These are phyloP conservation scores for Tubosaeta sp. DNA, from an alignment of 768 basidiomycete genomes.

Conservation along the genomic window DNA sequence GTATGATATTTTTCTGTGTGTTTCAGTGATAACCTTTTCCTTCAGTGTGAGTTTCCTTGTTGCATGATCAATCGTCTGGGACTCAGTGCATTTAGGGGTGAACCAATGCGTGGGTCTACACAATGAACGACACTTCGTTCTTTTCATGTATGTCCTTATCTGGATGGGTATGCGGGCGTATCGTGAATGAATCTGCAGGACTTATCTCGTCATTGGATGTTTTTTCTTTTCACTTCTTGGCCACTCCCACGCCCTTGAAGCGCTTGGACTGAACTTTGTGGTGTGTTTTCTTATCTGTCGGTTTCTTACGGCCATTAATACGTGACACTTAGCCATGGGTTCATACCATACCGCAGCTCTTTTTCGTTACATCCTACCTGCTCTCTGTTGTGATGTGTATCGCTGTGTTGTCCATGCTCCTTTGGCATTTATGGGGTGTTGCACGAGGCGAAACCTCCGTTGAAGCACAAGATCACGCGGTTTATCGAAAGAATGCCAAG, in stretches of 20 bases:
- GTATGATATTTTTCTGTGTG: constrained; percentile 29
- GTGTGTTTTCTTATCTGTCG: constrained; percentile 30
- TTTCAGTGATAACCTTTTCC: neutral
- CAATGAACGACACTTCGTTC: constrained; percentile 93
- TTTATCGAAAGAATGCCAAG: constrained; percentile 68
- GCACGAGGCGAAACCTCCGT: constrained; percentile 80
- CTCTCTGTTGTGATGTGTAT: constrained; percentile 71
- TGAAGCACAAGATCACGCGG: constrained; percentile 82
- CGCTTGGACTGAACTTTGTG: constrained; percentile 49
- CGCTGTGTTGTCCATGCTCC: constrained; percentile 67
- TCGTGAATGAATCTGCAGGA: constrained; percentile 40
- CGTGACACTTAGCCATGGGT: constrained; percentile 43
- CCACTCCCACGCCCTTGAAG: constrained; percentile 52
- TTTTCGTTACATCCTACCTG: constrained; percentile 73
- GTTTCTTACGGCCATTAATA: neutral
- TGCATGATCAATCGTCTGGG: neutral
- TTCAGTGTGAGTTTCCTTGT: constrained; percentile 36
- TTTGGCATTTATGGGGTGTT: constrained; percentile 72
- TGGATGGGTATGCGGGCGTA: neutral
- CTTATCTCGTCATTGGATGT: constrained; percentile 73
- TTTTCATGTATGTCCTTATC: constrained; percentile 72
- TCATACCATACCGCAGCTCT: constrained; percentile 59
- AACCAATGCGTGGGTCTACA: constrained; percentile 96
- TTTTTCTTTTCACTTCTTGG: constrained; percentile 61
- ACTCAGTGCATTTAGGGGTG: constrained; percentile 56